phyloP scores from a whole-genome alignment of 768 basidiomycete genomes.

The Exsudoporus frostii region DNA sequence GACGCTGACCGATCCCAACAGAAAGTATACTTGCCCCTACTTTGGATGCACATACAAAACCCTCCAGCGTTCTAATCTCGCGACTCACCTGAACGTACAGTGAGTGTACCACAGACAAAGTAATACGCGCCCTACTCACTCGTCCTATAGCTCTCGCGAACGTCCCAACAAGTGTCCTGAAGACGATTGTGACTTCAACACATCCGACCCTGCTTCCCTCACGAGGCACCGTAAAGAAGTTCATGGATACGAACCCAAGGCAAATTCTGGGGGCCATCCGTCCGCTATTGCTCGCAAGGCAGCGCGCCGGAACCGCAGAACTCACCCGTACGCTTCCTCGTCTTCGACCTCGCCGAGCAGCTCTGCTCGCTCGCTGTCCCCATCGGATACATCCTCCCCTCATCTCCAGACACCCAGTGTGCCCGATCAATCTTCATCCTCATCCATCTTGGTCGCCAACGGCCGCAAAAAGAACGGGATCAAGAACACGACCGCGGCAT shows the following conservation, averaged over 20 bases:
- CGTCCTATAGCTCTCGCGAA: slow-evolving; percentile 6
- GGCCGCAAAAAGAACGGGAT: too few species aligned
- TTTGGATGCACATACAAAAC: slow-evolving; percentile 20
- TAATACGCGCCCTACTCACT: neutral
- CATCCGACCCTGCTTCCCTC: slow-evolving; percentile 21
- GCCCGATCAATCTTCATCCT: too few species aligned
- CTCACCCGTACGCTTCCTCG: slow-evolving; percentile 1
- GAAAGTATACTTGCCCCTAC: slow-evolving; percentile 24
- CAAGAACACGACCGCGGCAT: neutral
- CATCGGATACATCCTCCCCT: neutral
- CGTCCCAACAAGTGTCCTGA: slow-evolving; percentile 16
- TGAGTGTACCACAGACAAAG: slow-evolving; percentile 13
- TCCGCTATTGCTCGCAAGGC: neutral
- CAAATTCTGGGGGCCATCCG: neutral
- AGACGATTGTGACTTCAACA: slow-evolving; percentile 10
- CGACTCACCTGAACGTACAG: slow-evolving; percentile 29
- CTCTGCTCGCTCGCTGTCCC: neutral
- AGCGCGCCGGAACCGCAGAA: neutral
- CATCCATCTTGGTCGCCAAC: too few species aligned
- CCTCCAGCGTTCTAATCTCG: slow-evolving; percentile 29
- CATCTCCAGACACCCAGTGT: neutral
- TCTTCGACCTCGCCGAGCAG: neutral
- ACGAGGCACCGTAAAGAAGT: slow-evolving; percentile 18
- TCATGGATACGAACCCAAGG: slow-evolving; percentile 20
- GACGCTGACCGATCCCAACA: slow-evolving; percentile 10